Evolutionary conservation across 2,329 filamentous ascomycete species (phyloP).

Genomic region (Curvularia spicifera): DNA sequence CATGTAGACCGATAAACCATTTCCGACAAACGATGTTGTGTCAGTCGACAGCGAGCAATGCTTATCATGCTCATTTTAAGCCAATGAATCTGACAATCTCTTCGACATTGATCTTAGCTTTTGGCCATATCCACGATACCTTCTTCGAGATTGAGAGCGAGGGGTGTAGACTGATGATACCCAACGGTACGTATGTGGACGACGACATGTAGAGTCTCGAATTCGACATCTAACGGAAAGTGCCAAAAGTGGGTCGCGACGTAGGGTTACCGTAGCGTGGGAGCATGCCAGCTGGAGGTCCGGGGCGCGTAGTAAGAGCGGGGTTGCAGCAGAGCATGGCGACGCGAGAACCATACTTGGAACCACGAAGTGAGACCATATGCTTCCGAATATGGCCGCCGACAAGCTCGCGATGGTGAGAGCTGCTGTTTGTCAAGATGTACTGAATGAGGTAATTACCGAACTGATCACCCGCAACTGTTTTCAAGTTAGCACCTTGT

Average conservation of each 20-base stretch:
- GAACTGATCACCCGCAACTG: constrained; percentile 94
- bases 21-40: constrained; percentile 35
- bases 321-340: constrained; percentile 99
- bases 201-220: constrained; percentile 22
- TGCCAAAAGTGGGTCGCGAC: constrained; percentile 37
- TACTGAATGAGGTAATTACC: constrained; percentile 98
- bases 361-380: constrained; percentile 97
- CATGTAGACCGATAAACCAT: constrained; percentile 29
- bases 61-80: constrained; percentile 34
- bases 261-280: constrained; percentile 44
- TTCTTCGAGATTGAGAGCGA: constrained; percentile 44
- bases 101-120: constrained; percentile 40
- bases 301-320: constrained; percentile 84
- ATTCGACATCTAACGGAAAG: constrained; percentile 35
- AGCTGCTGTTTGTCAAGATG: constrained; percentile 85
- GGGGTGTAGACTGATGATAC: constrained; percentile 37
- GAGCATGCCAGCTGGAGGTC: constrained; percentile 72
- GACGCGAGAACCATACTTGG: constrained; percentile 97
- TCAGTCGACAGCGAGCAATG: constrained; percentile 35
- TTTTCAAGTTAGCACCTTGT: constrained; percentile 21
- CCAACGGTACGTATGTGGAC: constrained; percentile 36
- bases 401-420: constrained; percentile 91
- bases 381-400: constrained; percentile 95
- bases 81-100: constrained; percentile 41
- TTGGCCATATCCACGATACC: constrained; percentile 43